Percentiles rank a stretch among this genome's conserved stretches.
Evolutionary conservation across 306 rosid species (phyloP).

Genomic region (Abrus precatorius): DNA sequence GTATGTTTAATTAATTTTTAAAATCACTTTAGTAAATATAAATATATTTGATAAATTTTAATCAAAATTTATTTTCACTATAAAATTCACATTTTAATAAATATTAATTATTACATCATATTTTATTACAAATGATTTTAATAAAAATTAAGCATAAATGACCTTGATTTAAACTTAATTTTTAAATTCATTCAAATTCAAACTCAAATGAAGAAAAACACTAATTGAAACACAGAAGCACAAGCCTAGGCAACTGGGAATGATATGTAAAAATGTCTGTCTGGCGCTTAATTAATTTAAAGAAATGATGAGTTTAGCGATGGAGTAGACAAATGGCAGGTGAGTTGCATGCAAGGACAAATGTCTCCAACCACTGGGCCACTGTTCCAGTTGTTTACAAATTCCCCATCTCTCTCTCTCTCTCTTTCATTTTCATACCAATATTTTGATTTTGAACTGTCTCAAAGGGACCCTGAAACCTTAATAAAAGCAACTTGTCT

Average conservation of each 20-base stretch:
- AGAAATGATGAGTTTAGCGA: not conserved
- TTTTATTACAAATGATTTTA: too few species aligned
- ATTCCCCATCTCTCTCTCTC: not conserved
- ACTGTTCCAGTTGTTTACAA: conserved; percentile 59
- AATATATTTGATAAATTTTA: too few species aligned
- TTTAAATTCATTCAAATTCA: too few species aligned
- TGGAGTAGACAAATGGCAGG: conserved; percentile 58
- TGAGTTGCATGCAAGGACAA: conserved; percentile 63
- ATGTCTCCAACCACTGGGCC: conserved; percentile 70
- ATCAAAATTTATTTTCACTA: too few species aligned
- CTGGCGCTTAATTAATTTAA: conserved; percentile 50
- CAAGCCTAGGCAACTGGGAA: not conserved
- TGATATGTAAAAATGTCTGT: not conserved
- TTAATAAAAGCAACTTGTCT: conserved; percentile 84
- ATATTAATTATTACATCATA: too few species aligned
- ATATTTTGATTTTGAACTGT: conserved; percentile 53
- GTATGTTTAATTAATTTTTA: too few species aligned
- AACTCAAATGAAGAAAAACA: too few species aligned
- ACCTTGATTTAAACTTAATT: too few species aligned
- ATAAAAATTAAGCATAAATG: too few species aligned
- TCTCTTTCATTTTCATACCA: conserved; percentile 3
- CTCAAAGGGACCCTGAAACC: conserved; percentile 72
- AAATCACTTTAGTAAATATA: too few species aligned
- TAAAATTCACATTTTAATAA: too few species aligned
- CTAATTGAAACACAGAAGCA: too few species aligned